Evolutionary conservation across 2,329 filamentous ascomycete species (phyloP).

Genomic region (Sporothrix pallida): DNA sequence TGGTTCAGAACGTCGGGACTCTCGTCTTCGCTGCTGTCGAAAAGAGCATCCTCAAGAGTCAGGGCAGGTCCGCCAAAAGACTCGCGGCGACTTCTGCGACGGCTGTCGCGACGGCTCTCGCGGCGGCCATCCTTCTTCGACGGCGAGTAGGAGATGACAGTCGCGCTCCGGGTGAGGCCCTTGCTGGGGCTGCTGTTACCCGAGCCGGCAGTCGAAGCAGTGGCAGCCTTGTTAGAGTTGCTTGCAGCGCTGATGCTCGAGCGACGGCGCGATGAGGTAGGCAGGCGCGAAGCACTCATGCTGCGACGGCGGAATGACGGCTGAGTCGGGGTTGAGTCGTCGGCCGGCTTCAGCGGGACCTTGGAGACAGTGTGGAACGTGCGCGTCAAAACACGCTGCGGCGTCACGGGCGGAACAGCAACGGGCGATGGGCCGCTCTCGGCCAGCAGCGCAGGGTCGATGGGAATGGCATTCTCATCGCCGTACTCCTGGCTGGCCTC

Average conservation of each 20-base stretch:
- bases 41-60: constrained; percentile 36
- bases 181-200: constrained; percentile 10
- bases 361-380: constrained; percentile 77
- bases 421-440: constrained; percentile 36
- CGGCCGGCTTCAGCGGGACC: constrained; percentile 73
- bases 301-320: constrained; percentile 55
- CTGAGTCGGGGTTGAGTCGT: constrained; percentile 57
- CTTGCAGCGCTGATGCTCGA: constrained; percentile 10
- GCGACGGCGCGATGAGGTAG: constrained; percentile 50
- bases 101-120: constrained; percentile 26
- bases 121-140: constrained; percentile 47
- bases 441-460: constrained; percentile 55
- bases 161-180: constrained; percentile 55
- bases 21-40: constrained; percentile 30
- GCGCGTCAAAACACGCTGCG: constrained; percentile 57
- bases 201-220: not conserved
- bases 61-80: constrained; percentile 30
- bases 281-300: constrained; percentile 57
- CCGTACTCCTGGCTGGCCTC: constrained; percentile 70
- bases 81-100: constrained; percentile 40
- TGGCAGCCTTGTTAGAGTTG: not conserved
- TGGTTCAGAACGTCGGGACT: not conserved
- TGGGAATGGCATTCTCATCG: constrained; percentile 67
- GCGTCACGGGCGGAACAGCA: constrained; percentile 58
- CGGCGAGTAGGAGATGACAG: constrained; percentile 62